These are phyloP conservation scores for Mycena sp. DNA, from an alignment of 1,284 basidiomycete genomes.

Conservation along the genomic window DNA sequence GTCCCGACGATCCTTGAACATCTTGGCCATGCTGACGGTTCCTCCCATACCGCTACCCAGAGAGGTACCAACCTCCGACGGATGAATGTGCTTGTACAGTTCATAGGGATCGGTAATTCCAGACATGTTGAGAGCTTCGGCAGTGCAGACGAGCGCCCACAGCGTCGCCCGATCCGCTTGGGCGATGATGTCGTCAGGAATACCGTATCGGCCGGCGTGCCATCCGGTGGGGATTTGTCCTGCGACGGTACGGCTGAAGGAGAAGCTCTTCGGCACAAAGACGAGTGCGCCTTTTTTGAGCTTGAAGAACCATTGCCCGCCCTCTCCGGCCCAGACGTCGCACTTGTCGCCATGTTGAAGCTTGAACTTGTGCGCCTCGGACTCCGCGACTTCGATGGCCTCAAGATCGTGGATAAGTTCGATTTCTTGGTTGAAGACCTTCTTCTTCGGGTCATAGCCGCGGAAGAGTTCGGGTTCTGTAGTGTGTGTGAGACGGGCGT, in stretches of 20 bases:
- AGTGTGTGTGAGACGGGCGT: constrained; percentile 33
- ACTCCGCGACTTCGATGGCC: constrained; percentile 91
- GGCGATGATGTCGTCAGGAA: constrained; percentile 96
- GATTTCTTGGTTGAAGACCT: constrained; percentile 96
- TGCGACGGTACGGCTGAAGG: constrained; percentile 93
- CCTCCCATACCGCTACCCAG: constrained; percentile 99
- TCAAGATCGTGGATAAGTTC: constrained; percentile 97
- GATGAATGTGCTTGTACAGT: constrained; percentile 96
- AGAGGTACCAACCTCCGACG: constrained; percentile 93
- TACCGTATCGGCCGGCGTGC: constrained; percentile 95
- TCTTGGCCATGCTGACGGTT: constrained; percentile 87
- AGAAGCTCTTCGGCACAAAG: constrained; percentile 94
- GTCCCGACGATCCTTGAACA: constrained; percentile 99
- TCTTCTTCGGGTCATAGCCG: constrained; percentile 97
- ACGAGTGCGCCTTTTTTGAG: constrained; percentile 98
- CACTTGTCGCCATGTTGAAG: constrained; percentile 96
- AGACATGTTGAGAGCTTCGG: constrained; percentile 96
- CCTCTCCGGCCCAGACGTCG: constrained; percentile 91
- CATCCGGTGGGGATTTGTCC: constrained; percentile 98
- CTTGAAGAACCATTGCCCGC: constrained; percentile 96
- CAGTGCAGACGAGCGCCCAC: constrained; percentile 95
- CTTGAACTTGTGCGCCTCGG: constrained; percentile 96
- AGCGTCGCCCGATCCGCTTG: constrained; percentile 96
- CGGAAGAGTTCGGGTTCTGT: constrained; percentile 96
- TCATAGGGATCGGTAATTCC: constrained; percentile 98